These are phyloP conservation scores for Juglanconis oblonga DNA, from an alignment of 2,329 filamentous ascomycete genomes.

Conservation along the genomic window DNA sequence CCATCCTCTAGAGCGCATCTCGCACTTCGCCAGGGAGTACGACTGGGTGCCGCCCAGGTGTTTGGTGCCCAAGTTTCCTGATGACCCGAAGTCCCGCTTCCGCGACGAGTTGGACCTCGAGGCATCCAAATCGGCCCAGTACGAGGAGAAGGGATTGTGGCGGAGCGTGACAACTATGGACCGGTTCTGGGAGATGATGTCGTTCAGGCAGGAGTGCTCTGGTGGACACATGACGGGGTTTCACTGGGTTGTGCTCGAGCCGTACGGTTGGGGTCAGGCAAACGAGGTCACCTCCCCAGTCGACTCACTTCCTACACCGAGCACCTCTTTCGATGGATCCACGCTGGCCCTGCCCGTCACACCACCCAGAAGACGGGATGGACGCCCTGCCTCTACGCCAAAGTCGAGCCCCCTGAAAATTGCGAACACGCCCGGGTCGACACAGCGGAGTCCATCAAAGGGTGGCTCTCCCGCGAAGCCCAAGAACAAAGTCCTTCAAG, in stretches of 20 bases:
- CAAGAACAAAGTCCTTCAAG: conserved; percentile 49
- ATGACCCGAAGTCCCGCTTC: conserved; percentile 92
- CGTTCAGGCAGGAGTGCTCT: conserved; percentile 92
- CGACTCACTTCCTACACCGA: conserved; percentile 26
- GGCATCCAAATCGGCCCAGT: conserved; percentile 53
- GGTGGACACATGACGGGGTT: conserved; percentile 91
- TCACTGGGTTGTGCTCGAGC: conserved; percentile 84
- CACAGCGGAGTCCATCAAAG: conserved; percentile 26
- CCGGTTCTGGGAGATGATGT: conserved; percentile 99
- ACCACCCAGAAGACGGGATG: conserved; percentile 27
- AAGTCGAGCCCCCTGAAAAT: conserved; percentile 25
- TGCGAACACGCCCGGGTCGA: conserved; percentile 28
- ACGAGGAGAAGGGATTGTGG: conserved; percentile 68
- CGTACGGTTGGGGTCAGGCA: conserved; percentile 24
- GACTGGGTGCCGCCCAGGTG: conserved; percentile 71
- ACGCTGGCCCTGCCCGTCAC: conserved; percentile 26
- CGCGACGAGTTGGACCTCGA: conserved; percentile 87
- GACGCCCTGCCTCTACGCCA: conserved; percentile 20
- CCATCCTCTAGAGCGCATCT: conserved; percentile 65
- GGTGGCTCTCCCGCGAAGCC: conserved; percentile 32
- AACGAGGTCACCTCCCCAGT: conserved; percentile 13
- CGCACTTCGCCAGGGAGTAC: conserved; percentile 58
- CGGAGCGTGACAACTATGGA: conserved; percentile 77
- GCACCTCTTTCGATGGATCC: conserved; percentile 26
- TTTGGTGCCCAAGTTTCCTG: conserved; percentile 85